Base-by-base conservation (phyloP, 1,284 basidiomycete species). In the Stygiomarasmius scandens region DNA sequence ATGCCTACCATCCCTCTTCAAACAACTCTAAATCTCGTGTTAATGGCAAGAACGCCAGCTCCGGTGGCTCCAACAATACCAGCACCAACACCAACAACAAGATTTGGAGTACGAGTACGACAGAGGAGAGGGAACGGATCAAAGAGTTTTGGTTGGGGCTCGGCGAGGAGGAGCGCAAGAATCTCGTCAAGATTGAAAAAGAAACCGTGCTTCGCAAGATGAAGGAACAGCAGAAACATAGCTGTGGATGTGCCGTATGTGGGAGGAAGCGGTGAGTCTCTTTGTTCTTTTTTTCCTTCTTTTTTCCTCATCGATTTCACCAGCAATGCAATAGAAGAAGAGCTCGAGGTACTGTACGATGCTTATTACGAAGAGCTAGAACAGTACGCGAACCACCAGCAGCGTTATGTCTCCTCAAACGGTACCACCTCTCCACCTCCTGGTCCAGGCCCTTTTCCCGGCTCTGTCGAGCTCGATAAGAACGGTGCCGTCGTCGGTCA, bases 331-430 rank as follows among this genome's bases (percentile, higher is more conserved):
- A 98, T 99, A 78, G 97, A 98, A 82, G 93, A 95, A 79, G 96
- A 99, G 82, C 89, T 99, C 74, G 94, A 98, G 81, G 93, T 95
- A 80, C 89, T 98, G 77, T 98, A 99, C 83, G 95, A 97, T 83
- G 93, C 95, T 79, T 99, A 99, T 85, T 98, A 98, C 85, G 93
- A 97, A 75, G 96, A 98, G 83, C 89, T 99, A 78, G 93, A 98
- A 84, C 89, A 92, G 80, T 98, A 98, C 84, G 96, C 95, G 74
- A 91, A 93, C 76, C 93, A 96, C 78, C 94, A 98, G 83, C 90
- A 95, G 83, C 92, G 89, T 74, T 95, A 94, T 76, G 90, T 91
- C 67, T 88, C 86, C 65, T 91, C 89, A 66, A 90, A 89, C 69
- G 90, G 92, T 62, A 90, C 89, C 52, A 84, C 94, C 66, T 87